Conservation (phyloP, 192 early-diverging fungal genomes). For the Chytriomyces confervae region DNA sequence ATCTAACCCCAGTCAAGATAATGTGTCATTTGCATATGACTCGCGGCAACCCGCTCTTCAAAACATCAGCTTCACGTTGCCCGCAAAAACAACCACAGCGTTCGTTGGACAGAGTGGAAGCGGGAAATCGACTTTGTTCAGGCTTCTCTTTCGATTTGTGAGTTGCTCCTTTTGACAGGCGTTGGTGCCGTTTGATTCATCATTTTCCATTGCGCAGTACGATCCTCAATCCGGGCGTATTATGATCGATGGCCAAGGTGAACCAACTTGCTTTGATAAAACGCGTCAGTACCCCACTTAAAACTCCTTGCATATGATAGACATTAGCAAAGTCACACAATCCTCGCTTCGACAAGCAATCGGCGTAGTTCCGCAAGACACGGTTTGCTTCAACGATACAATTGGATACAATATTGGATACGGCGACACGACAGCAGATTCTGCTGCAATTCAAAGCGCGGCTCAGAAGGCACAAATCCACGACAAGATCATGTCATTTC, state of each 20-base stretch:
- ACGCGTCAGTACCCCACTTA: no score
- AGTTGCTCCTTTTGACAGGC: not conserved
- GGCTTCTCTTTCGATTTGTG: slow-evolving; percentile 39
- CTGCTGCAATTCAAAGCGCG: slow-evolving; percentile 64
- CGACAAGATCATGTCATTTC: slow-evolving; percentile 75
- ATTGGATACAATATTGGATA: slow-evolving; percentile 95
- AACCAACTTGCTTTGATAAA: no score
- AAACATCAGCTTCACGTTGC: slow-evolving; percentile 71
- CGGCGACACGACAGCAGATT: slow-evolving; percentile 29
- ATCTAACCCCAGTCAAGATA: no score
- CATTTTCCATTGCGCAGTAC: slow-evolving; percentile 50
- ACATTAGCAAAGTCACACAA: slow-evolving; percentile 59
- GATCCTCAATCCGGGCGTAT: slow-evolving; percentile 82
- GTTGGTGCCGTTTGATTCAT: slow-evolving; percentile 29
- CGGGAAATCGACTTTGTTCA: slow-evolving; percentile 61
- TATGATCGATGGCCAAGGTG: slow-evolving; percentile 83
- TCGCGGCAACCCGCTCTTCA: slow-evolving; percentile 65
- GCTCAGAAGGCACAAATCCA: slow-evolving; percentile 83
- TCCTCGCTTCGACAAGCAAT: slow-evolving; percentile 78
- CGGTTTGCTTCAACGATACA: slow-evolving; percentile 97
- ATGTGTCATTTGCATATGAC: slow-evolving; percentile 78
- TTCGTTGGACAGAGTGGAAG: slow-evolving; percentile 81
- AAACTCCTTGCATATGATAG: not conserved
- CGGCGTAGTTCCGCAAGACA: slow-evolving; percentile 95
- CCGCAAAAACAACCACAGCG: slow-evolving; percentile 75